These are phyloP conservation scores for Colletotrichum eleusines DNA, from an alignment of 2,329 filamentous ascomycete genomes.

Conservation along the genomic window DNA sequence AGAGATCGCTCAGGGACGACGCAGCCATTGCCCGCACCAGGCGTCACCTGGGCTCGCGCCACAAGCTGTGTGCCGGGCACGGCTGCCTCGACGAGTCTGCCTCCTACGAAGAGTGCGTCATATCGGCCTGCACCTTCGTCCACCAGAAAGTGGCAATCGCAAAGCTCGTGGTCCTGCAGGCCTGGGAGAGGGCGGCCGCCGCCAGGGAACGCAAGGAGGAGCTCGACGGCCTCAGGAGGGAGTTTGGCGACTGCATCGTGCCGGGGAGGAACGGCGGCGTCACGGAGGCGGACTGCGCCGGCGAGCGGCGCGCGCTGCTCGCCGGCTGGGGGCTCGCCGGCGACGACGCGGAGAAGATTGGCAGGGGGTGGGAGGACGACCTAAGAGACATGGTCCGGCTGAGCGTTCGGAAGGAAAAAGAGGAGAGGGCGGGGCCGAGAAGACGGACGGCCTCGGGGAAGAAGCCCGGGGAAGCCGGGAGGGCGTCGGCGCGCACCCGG, in stretches of 20 bases:
- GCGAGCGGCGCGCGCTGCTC: background rate
- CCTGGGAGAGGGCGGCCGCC: background rate
- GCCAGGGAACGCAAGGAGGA: background rate
- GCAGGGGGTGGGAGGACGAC: background rate
- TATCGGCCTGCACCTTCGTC: background rate
- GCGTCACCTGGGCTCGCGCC: background rate
- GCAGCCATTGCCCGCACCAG: background rate
- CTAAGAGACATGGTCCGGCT: background rate
- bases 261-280: constrained; percentile 1
- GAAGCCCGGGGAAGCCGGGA: background rate
- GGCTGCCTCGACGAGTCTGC: too few species aligned
- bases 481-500: background rate
- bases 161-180: background rate
- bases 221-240: background rate
- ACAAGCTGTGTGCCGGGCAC: too few species aligned
- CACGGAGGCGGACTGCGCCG: background rate
- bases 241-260: background rate
- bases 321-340: background rate
- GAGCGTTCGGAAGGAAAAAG: background rate
- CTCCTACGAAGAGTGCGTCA: background rate
- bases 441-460: background rate
- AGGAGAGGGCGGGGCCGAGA: background rate
- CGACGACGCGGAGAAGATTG: too few species aligned
- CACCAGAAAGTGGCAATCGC: background rate
- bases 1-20: background rate